phyloP scores from a whole-genome alignment of 495 filamentous ascomycete genomes.

The Hypoxylon lienhwacheense region DNA sequence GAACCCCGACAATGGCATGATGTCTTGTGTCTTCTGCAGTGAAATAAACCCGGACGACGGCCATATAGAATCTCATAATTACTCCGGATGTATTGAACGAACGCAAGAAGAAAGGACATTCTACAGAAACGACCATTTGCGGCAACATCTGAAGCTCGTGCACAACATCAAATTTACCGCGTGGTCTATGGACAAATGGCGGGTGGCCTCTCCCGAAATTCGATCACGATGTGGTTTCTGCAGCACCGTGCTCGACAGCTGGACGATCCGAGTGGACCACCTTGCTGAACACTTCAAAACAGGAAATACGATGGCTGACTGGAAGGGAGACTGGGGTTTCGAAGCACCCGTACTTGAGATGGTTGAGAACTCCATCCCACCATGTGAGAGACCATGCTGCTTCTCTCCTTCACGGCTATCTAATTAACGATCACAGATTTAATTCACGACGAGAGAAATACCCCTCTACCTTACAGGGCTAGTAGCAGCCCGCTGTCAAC shows the following conservation, averaged over 20 bases:
- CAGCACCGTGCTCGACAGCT: slow-evolving; percentile 59
- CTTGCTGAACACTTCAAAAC: slow-evolving; percentile 69
- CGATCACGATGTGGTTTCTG: slow-evolving; percentile 75
- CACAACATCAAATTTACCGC: slow-evolving; percentile 65
- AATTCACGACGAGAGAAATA: slow-evolving; percentile 60
- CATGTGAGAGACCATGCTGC: slow-evolving; percentile 47
- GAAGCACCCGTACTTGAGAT: slow-evolving; percentile 58
- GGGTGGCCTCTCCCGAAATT: slow-evolving; percentile 58
- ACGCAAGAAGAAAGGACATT: slow-evolving; percentile 70
- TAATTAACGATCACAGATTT: slow-evolving; percentile 44
- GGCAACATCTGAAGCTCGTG: slow-evolving; percentile 78
- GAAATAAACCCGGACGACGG: slow-evolving; percentile 56
- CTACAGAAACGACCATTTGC: slow-evolving; percentile 80
- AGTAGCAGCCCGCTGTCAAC: slow-evolving; percentile 38
- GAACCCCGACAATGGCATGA: slow-evolving; percentile 50
- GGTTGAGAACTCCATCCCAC: slow-evolving; percentile 68
- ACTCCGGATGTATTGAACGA: slow-evolving; percentile 66
- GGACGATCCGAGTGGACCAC: slow-evolving; percentile 65
- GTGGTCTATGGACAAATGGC: slow-evolving; percentile 71
- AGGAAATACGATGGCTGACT: slow-evolving; percentile 67
- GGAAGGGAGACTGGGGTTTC: slow-evolving; percentile 75
- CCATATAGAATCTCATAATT: slow-evolving; percentile 73
- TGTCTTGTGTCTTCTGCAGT: slow-evolving; percentile 71
- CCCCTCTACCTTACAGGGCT: slow-evolving; percentile 49
- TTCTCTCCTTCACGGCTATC: slow-evolving; percentile 21